A percentile compares a stretch with the other conserved stretches of the same genome.
phyloP scores from a whole-genome alignment of 768 basidiomycete genomes.

The Calocera cornea region DNA sequence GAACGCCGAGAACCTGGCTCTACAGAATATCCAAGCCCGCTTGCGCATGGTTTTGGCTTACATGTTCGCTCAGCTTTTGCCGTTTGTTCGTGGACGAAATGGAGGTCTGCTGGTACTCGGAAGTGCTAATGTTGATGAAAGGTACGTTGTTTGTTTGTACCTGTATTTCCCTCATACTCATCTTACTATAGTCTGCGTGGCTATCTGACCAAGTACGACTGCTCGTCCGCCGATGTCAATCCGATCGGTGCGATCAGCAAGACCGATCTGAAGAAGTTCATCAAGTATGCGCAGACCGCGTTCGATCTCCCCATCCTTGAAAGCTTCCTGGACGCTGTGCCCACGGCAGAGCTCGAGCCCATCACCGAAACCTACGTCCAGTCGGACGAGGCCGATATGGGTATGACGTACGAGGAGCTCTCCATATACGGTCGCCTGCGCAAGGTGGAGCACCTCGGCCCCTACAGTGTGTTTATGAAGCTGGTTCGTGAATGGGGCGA shows the following conservation, averaged over 20 bases:
- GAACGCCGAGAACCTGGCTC: slow-evolving; percentile 78
- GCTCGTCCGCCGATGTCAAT: slow-evolving; percentile 92
- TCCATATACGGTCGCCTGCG: slow-evolving; percentile 85
- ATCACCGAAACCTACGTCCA: slow-evolving; percentile 90
- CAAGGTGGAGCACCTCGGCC: slow-evolving; percentile 94
- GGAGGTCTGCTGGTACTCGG: slow-evolving; percentile 93
- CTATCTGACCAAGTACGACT: slow-evolving; percentile 97
- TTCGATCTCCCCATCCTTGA: slow-evolving; percentile 77
- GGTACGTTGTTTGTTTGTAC: slow-evolving; percentile 31
- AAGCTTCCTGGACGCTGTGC: slow-evolving; percentile 83
- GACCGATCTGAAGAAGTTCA: slow-evolving; percentile 92
- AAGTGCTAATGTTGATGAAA: slow-evolving; percentile 96
- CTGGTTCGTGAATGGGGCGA: slow-evolving; percentile 88
- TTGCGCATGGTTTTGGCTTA: slow-evolving; percentile 91
- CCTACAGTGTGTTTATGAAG: slow-evolving; percentile 95
- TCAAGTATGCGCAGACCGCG: slow-evolving; percentile 60
- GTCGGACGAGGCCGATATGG: slow-evolving; percentile 96
- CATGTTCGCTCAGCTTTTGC: slow-evolving; percentile 86
- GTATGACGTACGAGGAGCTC: slow-evolving; percentile 97
- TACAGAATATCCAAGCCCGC: slow-evolving; percentile 97
- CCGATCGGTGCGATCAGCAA: slow-evolving; percentile 98
- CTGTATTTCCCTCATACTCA: neutral
- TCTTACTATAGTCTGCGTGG: slow-evolving; percentile 57
- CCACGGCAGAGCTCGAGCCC: slow-evolving; percentile 93
- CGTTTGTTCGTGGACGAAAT: slow-evolving; percentile 70